Evolutionary conservation across 176 grass and related monocot species (phyloP).

Genomic region (Avena sativa): DNA sequence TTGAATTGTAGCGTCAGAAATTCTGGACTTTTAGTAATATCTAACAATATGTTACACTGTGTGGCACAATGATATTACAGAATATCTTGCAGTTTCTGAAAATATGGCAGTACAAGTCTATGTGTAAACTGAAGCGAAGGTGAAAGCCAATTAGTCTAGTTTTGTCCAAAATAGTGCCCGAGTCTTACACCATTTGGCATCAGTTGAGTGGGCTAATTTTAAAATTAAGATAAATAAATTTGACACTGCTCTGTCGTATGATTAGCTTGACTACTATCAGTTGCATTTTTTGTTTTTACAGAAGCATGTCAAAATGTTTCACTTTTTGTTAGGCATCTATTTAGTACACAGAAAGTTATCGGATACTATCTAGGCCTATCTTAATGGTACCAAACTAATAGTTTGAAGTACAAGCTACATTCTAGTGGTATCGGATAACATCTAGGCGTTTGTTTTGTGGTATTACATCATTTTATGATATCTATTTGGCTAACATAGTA

Average conservation of each 20-base stretch:
- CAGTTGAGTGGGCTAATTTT: background rate
- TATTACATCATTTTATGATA: background rate
- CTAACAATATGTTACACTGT: background rate
- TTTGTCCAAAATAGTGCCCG: background rate
- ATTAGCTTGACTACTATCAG: background rate
- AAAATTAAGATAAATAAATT: background rate
- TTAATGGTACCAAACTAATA: background rate
- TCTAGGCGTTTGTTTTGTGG: background rate
- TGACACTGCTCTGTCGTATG: background rate
- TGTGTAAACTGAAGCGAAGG: background rate
- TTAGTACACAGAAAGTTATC: background rate
- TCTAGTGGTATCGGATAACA: background rate
- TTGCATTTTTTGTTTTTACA: background rate
- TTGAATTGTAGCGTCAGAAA: background rate
- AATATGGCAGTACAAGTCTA: background rate
- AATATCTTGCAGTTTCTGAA: background rate
- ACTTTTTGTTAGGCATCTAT: background rate
- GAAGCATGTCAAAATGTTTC: constrained; percentile 3
- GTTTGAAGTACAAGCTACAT: background rate
- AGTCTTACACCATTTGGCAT: background rate
- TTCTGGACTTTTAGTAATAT: background rate
- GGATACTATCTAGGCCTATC: background rate
- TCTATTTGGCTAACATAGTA: background rate
- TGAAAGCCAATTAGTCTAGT: background rate
- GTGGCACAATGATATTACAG: background rate